Conservation (phyloP, 495 filamentous ascomycete genomes). For the Penicillium salamii region DNA sequence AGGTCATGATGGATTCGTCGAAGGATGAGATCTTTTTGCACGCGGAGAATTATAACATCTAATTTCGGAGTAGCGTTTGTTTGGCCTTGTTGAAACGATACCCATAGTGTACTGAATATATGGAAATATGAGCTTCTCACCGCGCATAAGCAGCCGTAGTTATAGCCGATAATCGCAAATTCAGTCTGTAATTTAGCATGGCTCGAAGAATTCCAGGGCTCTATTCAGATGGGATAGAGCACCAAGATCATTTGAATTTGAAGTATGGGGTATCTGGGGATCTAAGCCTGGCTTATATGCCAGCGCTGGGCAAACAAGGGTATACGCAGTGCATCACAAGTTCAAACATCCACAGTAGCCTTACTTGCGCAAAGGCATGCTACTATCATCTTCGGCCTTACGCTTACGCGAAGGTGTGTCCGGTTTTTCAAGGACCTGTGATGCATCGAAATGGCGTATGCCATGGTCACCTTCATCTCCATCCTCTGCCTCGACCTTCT, state of each 20-base stretch:
- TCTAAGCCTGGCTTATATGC: constrained; percentile 4
- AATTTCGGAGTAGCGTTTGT: constrained; percentile 19
- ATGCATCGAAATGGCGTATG: constrained; percentile 31
- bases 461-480: constrained; percentile 38
- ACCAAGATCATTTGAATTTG: too few relatives aligned
- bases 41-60: constrained; percentile 91
- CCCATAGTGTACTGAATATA: constrained; percentile 8
- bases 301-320: constrained; percentile 11
- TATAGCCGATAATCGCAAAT: too few relatives aligned
- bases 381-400: constrained; percentile 35
- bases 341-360: neutral
- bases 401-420: constrained; percentile 32
- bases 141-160: too few relatives aligned
- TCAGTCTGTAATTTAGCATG: too few relatives aligned
- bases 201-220: too few relatives aligned
- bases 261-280: too few relatives aligned
- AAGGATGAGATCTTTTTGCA: constrained; percentile 93
- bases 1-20: constrained; percentile 72
- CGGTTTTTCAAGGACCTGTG: constrained; percentile 27
- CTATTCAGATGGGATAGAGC: too few relatives aligned
- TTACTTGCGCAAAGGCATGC: constrained; percentile 13
- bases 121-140: too few relatives aligned
- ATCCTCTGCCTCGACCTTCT: constrained; percentile 44
- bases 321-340: constrained; percentile 12
- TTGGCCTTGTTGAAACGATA: constrained; percentile 24